A percentile compares a stretch with the other conserved stretches of the same genome.
Evolutionary conservation across 2,329 filamentous ascomycete species (phyloP).

Genomic region (Penicillium sumatraense): DNA sequence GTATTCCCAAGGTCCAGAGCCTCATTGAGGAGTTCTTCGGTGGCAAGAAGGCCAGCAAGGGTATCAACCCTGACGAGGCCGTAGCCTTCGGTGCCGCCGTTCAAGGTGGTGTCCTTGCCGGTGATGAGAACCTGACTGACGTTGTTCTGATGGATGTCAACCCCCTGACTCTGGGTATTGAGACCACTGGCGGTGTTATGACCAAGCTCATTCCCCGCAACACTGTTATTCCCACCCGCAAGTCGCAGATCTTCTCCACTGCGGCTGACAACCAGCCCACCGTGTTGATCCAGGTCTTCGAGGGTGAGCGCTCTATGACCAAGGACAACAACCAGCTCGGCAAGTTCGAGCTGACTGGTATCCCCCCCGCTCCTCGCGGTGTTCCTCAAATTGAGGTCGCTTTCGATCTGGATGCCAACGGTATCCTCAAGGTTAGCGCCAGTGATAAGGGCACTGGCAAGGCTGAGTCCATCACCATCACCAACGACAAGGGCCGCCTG

Average conservation of each 20-base stretch:
- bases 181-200: constrained; percentile 97
- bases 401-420: constrained; percentile 97
- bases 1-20: constrained; percentile 96
- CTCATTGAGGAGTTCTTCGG: constrained; percentile 95
- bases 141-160: constrained; percentile 97
- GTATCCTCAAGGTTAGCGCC: constrained; percentile 95
- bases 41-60: constrained; percentile 98
- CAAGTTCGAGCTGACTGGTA: constrained; percentile 97
- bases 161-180: constrained; percentile 93
- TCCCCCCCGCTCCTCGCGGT: constrained; percentile 91
- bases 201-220: constrained; percentile 94
- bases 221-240: constrained; percentile 92
- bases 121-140: constrained; percentile 78
- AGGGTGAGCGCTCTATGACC: constrained; percentile 91
- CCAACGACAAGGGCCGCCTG: constrained; percentile 98
- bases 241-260: constrained; percentile 97
- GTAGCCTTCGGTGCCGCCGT: constrained; percentile 97
- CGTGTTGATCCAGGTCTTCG: constrained; percentile 92
- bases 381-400: constrained; percentile 98
- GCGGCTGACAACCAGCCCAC: constrained; percentile 96
- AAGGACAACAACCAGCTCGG: constrained; percentile 97
- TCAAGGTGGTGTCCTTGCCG: constrained; percentile 92
- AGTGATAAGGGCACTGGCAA: constrained; percentile 98
- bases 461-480: constrained; percentile 96
- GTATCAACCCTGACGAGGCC: constrained; percentile 99